A percentile compares a stretch with the other conserved stretches of the same genome.
Evolutionary conservation across 2,329 filamentous ascomycete species (phyloP).

Genomic region (Penicillium paneum): DNA sequence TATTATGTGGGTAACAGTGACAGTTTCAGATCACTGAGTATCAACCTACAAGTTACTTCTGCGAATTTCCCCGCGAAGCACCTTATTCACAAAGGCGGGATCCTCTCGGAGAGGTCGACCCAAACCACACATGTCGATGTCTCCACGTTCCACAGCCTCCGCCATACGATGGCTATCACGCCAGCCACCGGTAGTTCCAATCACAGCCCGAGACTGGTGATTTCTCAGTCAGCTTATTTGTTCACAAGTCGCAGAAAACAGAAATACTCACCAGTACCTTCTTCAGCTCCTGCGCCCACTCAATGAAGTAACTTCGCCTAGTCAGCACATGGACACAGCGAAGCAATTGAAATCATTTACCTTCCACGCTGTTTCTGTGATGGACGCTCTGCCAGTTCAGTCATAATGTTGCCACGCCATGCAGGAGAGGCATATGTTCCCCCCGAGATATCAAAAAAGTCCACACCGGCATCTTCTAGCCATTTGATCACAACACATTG

Average conservation of each 20-base stretch:
- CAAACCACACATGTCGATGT: slow-evolving; percentile 23
- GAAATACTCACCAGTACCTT: background rate
- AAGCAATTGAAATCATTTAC: background rate
- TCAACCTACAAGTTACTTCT: background rate
- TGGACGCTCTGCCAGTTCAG: too few species aligned
- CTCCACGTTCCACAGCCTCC: slow-evolving; percentile 17
- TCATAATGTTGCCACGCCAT: too few species aligned
- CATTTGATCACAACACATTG: too few species aligned
- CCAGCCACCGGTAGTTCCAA: slow-evolving; percentile 25
- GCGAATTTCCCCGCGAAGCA: background rate
- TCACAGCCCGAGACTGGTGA: slow-evolving; percentile 19
- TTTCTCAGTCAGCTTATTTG: background rate
- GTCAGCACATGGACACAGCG: background rate
- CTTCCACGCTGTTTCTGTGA: too few species aligned
- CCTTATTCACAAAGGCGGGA: background rate
- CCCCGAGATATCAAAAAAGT: too few species aligned
- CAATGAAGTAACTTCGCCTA: background rate
- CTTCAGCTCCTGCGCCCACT: background rate
- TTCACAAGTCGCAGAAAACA: background rate
- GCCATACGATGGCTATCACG: slow-evolving; percentile 21
- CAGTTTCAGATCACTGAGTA: too few species aligned
- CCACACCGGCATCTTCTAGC: too few species aligned
- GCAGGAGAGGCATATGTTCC: too few species aligned
- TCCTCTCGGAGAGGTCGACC: slow-evolving; percentile 15
- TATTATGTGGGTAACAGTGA: background rate